Percentiles rank a stretch among this genome's conserved stretches.
Conservation (phyloP, 345 rosid species). For the Lumnitzera littorea region DNA sequence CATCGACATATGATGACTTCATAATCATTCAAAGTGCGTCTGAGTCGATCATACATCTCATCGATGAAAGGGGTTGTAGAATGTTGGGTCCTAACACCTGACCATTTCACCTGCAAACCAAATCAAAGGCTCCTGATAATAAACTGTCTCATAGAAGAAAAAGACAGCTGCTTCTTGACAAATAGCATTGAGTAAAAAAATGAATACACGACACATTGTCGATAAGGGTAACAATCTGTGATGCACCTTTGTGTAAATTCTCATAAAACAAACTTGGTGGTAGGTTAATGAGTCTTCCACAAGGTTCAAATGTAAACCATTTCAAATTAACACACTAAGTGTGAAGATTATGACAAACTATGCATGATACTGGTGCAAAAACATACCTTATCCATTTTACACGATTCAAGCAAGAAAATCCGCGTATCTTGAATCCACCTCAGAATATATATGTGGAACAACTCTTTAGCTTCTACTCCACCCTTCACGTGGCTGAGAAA, state of each 20-base stretch:
- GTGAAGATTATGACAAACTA: too few relatives aligned
- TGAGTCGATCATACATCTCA: slow-evolving; percentile 84
- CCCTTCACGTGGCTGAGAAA: slow-evolving; percentile 76
- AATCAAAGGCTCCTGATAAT: too few relatives aligned
- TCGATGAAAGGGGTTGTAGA: slow-evolving; percentile 94
- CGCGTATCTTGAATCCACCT: slow-evolving; percentile 98
- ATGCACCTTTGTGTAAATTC: too few relatives aligned
- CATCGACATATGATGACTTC: slow-evolving; percentile 91
- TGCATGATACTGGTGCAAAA: not conserved
- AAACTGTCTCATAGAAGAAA: too few relatives aligned
- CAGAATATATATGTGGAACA: slow-evolving; percentile 88
- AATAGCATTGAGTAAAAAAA: too few relatives aligned
- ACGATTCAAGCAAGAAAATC: slow-evolving; percentile 73
- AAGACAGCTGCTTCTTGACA: too few relatives aligned
- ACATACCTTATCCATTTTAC: slow-evolving; percentile 86
- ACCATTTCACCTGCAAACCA: slow-evolving; percentile 81
- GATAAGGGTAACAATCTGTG: too few relatives aligned
- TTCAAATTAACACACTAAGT: not conserved
- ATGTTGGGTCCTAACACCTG: slow-evolving; percentile 87
- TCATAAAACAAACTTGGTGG: too few relatives aligned
- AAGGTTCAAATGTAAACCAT: slow-evolving; percentile 6
- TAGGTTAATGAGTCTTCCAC: too few relatives aligned
- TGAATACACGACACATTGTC: too few relatives aligned
- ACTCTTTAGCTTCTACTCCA: slow-evolving; percentile 92
- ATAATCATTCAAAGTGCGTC: slow-evolving; percentile 63